Conservation (phyloP, 202 grass and related monocot species). For the Zizania palustris region DNA sequence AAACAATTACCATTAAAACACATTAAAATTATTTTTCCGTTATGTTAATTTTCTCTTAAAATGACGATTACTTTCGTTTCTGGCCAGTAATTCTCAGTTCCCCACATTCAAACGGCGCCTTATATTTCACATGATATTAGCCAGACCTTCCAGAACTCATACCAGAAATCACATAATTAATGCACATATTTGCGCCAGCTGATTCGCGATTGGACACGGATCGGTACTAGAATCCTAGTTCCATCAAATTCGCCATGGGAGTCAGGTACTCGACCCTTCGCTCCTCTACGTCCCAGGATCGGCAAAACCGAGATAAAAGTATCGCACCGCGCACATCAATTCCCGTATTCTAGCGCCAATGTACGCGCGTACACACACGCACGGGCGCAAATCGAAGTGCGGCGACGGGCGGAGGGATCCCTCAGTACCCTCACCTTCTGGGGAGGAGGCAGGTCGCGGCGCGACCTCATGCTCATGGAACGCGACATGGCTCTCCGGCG, state of each 20-base stretch:
- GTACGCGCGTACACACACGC: not conserved
- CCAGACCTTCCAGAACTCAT: not conserved
- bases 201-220: not conserved
- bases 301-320: constrained; percentile 34
- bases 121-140: not conserved
- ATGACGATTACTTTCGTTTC: constrained; percentile 1
- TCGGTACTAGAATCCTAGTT: constrained; percentile 46
- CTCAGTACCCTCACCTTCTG: constrained; percentile 68
- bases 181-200: not conserved
- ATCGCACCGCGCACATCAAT: not conserved
- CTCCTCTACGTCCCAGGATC: not conserved
- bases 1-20: too few relatives aligned
- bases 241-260: constrained; percentile 26
- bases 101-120: not conserved
- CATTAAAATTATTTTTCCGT: too few relatives aligned
- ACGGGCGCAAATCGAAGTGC: constrained; percentile 1
- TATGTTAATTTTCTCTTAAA: too few relatives aligned
- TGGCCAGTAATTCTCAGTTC: not conserved
- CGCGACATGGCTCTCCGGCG: constrained; percentile 62
- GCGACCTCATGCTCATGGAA: constrained; percentile 60
- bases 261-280: not conserved
- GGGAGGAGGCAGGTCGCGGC: constrained; percentile 76
- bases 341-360: not conserved
- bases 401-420: constrained; percentile 21
- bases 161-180: not conserved